Percentiles rank a stretch among this genome's conserved stretches.
Evolutionary conservation across 768 basidiomycete genomes (phyloP).

Genomic region (Lentinus tigrinus): DNA sequence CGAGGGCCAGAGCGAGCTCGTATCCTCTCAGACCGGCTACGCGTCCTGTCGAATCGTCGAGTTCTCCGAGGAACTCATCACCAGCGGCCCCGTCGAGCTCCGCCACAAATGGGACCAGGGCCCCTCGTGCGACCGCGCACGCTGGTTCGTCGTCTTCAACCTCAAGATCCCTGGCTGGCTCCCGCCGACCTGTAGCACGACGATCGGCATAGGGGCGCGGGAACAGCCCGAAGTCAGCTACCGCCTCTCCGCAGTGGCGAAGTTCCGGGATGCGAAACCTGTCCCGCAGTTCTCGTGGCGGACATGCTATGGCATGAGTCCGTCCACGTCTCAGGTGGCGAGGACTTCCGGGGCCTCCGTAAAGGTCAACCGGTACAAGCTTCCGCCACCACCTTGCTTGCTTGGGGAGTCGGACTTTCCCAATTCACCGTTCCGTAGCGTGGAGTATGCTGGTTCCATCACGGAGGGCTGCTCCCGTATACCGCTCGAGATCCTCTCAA

Average conservation of each 20-base stretch:
- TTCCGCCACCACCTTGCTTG: constrained; percentile 34
- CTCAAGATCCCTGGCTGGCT: constrained; percentile 90
- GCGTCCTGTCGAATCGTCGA: constrained; percentile 65
- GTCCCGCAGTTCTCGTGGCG: constrained; percentile 43
- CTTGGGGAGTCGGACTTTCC: constrained; percentile 28
- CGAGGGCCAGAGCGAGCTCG: constrained; percentile 82
- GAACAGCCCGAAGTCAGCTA: constrained; percentile 59
- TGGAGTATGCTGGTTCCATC: constrained; percentile 21
- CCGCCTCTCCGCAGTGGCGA: constrained; percentile 64
- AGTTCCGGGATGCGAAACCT: constrained; percentile 49
- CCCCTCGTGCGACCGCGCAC: constrained; percentile 44
- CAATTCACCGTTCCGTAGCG: constrained; percentile 38
- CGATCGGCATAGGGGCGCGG: constrained; percentile 42
- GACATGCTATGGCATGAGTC: constrained; percentile 54
- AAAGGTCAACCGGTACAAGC: constrained; percentile 50
- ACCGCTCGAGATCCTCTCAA: constrained; percentile 53
- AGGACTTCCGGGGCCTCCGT: constrained; percentile 43
- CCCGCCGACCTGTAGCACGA: constrained; percentile 49
- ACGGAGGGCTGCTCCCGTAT: constrained; percentile 32
- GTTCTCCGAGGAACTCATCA: constrained; percentile 60
- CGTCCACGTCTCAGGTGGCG: constrained; percentile 39
- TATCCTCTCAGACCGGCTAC: constrained; percentile 66
- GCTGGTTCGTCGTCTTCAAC: constrained; percentile 81
- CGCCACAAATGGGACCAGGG: constrained; percentile 66
- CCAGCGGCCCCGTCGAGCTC: constrained; percentile 55